phyloP scores from a whole-genome alignment of 192 early-diverging fungal species.

The Neocallimastix lanati region DNA sequence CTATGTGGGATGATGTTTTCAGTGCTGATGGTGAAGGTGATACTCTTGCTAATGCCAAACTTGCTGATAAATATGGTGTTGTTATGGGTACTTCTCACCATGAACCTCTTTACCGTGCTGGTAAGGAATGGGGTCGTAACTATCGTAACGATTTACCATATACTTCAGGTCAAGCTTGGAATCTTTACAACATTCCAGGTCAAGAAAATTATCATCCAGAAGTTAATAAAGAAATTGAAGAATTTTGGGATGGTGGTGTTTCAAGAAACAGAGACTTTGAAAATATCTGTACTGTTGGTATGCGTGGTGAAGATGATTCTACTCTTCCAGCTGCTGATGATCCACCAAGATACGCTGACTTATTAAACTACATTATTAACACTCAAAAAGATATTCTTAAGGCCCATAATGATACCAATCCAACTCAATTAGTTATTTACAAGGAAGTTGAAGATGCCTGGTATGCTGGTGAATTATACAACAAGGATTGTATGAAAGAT shows the following conservation, averaged over 20 bases:
- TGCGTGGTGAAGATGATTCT: background rate
- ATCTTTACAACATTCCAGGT: background rate
- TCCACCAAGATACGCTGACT: background rate
- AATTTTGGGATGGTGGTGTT: background rate
- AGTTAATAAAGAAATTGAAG: background rate
- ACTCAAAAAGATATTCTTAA: background rate
- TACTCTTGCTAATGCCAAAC: background rate
- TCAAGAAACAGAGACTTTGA: background rate
- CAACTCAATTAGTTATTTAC: constrained; percentile 1
- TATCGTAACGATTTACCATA: background rate
- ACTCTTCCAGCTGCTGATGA: background rate
- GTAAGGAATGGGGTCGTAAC: constrained; percentile 2
- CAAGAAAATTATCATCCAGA: background rate
- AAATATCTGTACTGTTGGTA: background rate
- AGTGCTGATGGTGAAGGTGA: background rate
- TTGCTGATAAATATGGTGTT: constrained; percentile 7
- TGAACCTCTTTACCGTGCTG: constrained; percentile 5
- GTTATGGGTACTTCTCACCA: constrained; percentile 8
- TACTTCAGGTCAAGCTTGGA: background rate
- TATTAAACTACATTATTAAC: background rate
- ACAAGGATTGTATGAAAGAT: constrained; percentile 3
- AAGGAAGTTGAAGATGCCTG: constrained; percentile 6
- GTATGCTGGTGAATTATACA: constrained; percentile 2
- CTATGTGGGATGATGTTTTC: constrained; percentile 5
- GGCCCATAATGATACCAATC: background rate